Evolutionary conservation across 176 grass and related monocot species (phyloP).

Genomic region (Oryza brachyantha): DNA sequence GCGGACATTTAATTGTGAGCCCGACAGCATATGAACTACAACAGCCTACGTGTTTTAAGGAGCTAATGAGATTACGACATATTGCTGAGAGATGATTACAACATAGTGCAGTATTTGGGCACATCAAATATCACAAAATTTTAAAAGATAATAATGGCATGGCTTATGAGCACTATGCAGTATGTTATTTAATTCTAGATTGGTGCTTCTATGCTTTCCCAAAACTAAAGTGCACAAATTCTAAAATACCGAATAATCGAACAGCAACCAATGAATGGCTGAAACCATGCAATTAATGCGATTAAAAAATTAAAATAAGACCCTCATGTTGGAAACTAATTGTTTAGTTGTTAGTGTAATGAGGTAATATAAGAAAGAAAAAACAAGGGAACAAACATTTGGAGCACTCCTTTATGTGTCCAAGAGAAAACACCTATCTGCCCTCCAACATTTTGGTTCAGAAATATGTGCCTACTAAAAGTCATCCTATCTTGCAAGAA

Average conservation of each 20-base stretch:
- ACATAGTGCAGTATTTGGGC: not conserved
- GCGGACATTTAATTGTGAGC: not conserved
- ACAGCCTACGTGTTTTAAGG: not conserved
- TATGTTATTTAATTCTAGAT: not conserved
- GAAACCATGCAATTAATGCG: not conserved
- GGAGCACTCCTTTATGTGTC: not conserved
- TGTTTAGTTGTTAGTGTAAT: not conserved
- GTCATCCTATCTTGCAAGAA: not conserved
- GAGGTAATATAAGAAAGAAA: not conserved
- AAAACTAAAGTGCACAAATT: not conserved
- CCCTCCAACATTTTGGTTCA: not conserved
- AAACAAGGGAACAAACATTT: not conserved
- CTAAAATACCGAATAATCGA: not conserved
- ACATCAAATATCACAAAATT: not conserved
- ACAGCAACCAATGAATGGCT: not conserved
- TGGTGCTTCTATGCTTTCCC: not conserved
- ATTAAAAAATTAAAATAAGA: too few species aligned
- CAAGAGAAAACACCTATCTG: not conserved
- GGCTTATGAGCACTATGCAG: not conserved
- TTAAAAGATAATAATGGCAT: not conserved
- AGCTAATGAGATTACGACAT: not conserved
- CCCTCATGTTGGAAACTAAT: not conserved
- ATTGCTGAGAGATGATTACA: not conserved
- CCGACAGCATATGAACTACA: not conserved
- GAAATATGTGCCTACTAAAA: not conserved